Base-by-base conservation (phyloP, 176 grass and related monocot genomes). In the Hordeum vulgare region DNA sequence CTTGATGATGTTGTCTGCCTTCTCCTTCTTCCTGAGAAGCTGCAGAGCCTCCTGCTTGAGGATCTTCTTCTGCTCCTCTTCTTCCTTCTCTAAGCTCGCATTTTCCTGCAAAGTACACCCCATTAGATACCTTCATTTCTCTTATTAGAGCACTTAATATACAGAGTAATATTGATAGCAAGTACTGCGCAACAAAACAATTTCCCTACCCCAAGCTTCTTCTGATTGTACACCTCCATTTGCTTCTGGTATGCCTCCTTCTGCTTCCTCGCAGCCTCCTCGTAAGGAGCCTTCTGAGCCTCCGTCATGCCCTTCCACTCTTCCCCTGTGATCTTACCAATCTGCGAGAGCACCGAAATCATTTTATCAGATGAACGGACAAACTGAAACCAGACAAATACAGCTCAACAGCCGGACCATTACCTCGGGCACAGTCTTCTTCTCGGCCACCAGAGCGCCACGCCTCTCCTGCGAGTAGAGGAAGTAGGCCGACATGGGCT, bases 21-120 rank as follows among this genome's bases (percentile, higher is more conserved):
- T 98, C 81, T 98, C 93, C 77, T 98, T 98, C 67, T 92, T 98
- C 85, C 79, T 98, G 2, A 98, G 89, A 75, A 96, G 74, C 80
- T 95, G 93, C 5, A 98, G 77, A 13, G 93, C 96, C 92, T 98
- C 93, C 45, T 95, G 91, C 75, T 90, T 98, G 69, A 98, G 13
- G 63, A 98, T 64, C 78, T 98, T 96, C 80, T 83, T 92, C 9
- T 92, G 91, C 59, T 98, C 87, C 47, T 90, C 85, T 36, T 95
- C 90, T 79, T 96, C 91, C 72, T 98, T 96, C 74, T 92, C 91
- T 29, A 89, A 20, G 36, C 78, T 77, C 0, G 74, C 85, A 27
- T 62, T 87, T 87, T 92, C 96, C 96, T 97, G 41, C 42, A 76
- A 12, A 60, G 6, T 70, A 6, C 47, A 7, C 24, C 39, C 41